These are phyloP conservation scores for Hypsizygus ulmarius DNA, from an alignment of 1,284 basidiomycete species.

Conservation along the genomic window DNA sequence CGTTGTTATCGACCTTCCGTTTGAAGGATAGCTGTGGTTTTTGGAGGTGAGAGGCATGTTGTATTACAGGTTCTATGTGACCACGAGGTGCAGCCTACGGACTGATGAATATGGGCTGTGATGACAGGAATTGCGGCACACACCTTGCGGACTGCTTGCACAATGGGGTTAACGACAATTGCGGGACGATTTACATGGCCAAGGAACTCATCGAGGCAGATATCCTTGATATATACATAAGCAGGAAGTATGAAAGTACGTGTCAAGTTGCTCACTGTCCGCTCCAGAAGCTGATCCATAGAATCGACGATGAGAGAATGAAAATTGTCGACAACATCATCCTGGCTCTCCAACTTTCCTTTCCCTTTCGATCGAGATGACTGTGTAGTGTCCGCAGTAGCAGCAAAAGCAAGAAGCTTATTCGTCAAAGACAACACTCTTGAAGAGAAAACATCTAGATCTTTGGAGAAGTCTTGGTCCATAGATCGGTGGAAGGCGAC, in stretches of 20 bases:
- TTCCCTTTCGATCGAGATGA: conserved; percentile 35
- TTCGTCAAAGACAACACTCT: conserved; percentile 64
- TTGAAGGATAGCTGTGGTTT: conserved; percentile 83
- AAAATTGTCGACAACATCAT: conserved; percentile 83
- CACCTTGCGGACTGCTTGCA: conserved; percentile 28
- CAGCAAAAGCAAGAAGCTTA: conserved; percentile 55
- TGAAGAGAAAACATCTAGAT: conserved; percentile 62
- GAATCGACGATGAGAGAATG: conserved; percentile 75
- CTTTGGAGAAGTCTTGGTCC: conserved; percentile 64
- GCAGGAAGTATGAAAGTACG: background rate
- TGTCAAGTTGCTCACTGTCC: conserved; percentile 58
- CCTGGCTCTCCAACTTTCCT: conserved; percentile 62
- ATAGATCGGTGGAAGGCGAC: conserved; percentile 84
- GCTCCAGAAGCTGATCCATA: conserved; percentile 84
- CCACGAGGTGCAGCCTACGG: conserved; percentile 29
- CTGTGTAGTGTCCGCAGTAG: conserved; percentile 33
- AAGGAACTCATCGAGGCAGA: conserved; percentile 74
- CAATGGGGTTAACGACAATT: conserved; percentile 50
- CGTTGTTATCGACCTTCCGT: conserved; percentile 54
- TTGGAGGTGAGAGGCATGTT: conserved; percentile 65
- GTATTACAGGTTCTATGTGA: conserved; percentile 56
- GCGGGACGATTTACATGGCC: conserved; percentile 69
- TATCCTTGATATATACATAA: conserved; percentile 52
- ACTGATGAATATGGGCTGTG: conserved; percentile 11
- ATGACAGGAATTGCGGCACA: conserved; percentile 4